A percentile compares a stretch with the other conserved stretches of the same genome.
phyloP scores from a whole-genome alignment of 176 grass and related monocot genomes.

The Metroxylon sagu region DNA sequence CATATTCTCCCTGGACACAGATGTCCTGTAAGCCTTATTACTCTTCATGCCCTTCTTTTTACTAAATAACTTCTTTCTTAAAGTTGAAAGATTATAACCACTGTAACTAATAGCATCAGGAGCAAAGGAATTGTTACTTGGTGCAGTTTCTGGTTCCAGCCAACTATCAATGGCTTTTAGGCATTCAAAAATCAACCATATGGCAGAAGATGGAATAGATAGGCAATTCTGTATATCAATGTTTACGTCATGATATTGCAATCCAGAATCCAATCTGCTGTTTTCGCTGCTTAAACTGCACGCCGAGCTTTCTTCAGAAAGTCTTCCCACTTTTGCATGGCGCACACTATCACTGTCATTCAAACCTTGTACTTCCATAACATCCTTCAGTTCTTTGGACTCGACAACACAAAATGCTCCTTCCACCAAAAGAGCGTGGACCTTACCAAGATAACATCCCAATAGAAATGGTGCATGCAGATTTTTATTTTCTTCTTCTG shows the following conservation, averaged over 20 bases:
- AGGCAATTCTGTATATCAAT: neutral
- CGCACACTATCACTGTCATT: conserved; percentile 53
- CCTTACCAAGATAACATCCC: conserved; percentile 58
- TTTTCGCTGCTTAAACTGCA: conserved; percentile 27
- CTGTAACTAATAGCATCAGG: conserved; percentile 33
- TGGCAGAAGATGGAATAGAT: conserved; percentile 34
- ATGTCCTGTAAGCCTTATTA: conserved; percentile 19
- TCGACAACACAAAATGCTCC: conserved; percentile 62
- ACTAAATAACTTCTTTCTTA: conserved; percentile 45
- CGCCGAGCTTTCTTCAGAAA: conserved; percentile 43
- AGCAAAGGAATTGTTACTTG: conserved; percentile 33
- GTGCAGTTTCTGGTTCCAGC: conserved; percentile 44
- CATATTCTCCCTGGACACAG: conserved; percentile 18
- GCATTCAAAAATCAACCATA: conserved; percentile 66
- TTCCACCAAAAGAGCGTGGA: conserved; percentile 70
- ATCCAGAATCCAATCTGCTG: conserved; percentile 17
- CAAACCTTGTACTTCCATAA: conserved; percentile 45
- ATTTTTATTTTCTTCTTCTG: conserved; percentile 89
- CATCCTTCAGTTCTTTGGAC: conserved; percentile 57
- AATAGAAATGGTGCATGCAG: conserved; percentile 61
- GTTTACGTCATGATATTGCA: conserved; percentile 10
- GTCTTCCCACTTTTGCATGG: conserved; percentile 88
- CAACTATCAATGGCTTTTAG: conserved; percentile 77
- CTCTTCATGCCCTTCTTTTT: conserved; percentile 22
- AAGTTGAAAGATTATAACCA: conserved; percentile 24